Evolutionary conservation across 768 basidiomycete species (phyloP).

Genomic region (Fomitopsis pulvina): DNA sequence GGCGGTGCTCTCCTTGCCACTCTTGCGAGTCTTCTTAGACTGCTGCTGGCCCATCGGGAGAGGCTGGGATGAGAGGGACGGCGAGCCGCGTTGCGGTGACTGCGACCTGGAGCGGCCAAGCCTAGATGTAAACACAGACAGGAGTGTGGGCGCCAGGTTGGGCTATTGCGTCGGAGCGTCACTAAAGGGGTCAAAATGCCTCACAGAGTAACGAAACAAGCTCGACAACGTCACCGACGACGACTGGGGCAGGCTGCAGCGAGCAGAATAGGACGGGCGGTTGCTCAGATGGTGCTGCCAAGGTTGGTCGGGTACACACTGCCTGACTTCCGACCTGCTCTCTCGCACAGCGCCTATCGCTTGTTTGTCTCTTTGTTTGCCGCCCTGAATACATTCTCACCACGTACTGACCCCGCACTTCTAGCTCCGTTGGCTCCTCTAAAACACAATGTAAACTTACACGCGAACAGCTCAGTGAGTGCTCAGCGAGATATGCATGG

Average conservation of each 20-base stretch:
- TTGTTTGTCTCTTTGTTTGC: constrained; percentile 20
- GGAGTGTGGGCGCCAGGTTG: constrained; percentile 79
- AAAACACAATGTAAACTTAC: not conserved
- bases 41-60: constrained; percentile 76
- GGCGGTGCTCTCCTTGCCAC: constrained; percentile 61
- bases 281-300: not conserved
- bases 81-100: constrained; percentile 58
- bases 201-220: not conserved
- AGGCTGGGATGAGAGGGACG: constrained; percentile 28
- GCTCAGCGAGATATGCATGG: constrained; percentile 8
- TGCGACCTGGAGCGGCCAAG: constrained; percentile 67
- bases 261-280: not conserved
- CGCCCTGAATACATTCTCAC: constrained; percentile 1
- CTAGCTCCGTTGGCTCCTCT: not conserved
- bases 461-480: not conserved
- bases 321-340: not conserved
- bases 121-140: constrained; percentile 69
- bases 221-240: not conserved
- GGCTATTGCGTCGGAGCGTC: constrained; percentile 9
- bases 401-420: not conserved
- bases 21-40: constrained; percentile 76
- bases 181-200: constrained; percentile 1
- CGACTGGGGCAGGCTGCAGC: constrained; percentile 8
- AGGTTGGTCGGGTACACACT: not conserved
- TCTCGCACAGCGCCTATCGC: not conserved